A percentile compares a stretch with the other conserved stretches of the same genome.
Evolutionary conservation across 495 filamentous ascomycete species (phyloP).

Genomic region (Penicillium fimorum): DNA sequence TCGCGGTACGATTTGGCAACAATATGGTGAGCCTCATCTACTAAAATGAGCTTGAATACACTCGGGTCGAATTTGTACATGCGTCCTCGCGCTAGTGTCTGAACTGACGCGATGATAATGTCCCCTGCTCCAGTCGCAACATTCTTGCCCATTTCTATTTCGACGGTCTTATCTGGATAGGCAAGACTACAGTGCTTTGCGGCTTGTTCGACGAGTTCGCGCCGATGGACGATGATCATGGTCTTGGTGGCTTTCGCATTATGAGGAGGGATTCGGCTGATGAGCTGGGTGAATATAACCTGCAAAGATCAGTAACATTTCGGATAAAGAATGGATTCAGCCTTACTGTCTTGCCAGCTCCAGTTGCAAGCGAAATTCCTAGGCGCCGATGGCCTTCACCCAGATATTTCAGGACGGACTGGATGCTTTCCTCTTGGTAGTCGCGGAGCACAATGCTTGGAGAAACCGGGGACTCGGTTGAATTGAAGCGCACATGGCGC

Average conservation of each 20-base stretch:
- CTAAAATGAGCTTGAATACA: slow-evolving; percentile 84
- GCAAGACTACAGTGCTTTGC: slow-evolving; percentile 73
- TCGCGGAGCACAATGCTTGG: slow-evolving; percentile 59
- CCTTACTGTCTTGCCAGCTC: slow-evolving; percentile 84
- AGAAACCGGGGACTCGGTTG: slow-evolving; percentile 25
- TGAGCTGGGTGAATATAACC: slow-evolving; percentile 96
- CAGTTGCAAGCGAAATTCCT: slow-evolving; percentile 88
- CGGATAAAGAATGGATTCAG: background rate
- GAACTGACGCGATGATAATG: slow-evolving; percentile 90
- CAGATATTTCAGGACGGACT: slow-evolving; percentile 73
- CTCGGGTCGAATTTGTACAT: slow-evolving; percentile 76
- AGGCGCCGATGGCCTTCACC: slow-evolving; percentile 73
- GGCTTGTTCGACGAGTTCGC: slow-evolving; percentile 95
- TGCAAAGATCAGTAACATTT: slow-evolving; percentile 26
- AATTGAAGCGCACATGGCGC: slow-evolving; percentile 28
- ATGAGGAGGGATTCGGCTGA: slow-evolving; percentile 67
- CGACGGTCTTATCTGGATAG: slow-evolving; percentile 76
- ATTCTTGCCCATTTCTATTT: slow-evolving; percentile 84
- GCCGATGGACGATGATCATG: slow-evolving; percentile 87
- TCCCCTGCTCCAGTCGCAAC: slow-evolving; percentile 76
- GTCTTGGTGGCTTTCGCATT: slow-evolving; percentile 65
- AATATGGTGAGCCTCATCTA: slow-evolving; percentile 98
- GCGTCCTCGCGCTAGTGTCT: slow-evolving; percentile 70
- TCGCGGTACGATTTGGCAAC: slow-evolving; percentile 76
- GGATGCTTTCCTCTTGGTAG: slow-evolving; percentile 89